Evolutionary conservation across 257 asterid genomes (phyloP), one percentile per base, ranked within the genome.

Genomic region (Plectranthus barbatus): DNA sequence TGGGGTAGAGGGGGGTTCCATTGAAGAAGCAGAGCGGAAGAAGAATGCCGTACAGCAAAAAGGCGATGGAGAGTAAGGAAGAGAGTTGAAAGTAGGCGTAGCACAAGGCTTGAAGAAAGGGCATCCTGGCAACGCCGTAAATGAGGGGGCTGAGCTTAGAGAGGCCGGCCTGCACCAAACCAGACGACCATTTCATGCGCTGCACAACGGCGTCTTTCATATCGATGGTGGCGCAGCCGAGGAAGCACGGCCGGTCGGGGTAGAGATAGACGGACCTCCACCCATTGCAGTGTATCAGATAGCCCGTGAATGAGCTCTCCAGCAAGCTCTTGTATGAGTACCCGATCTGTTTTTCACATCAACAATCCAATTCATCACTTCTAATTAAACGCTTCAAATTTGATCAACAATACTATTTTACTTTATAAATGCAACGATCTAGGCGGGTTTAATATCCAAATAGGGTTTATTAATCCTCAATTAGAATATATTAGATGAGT

Each of bases 171-270:
- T 82, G 89, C 20, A 82, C 81, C 54, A 82, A 60, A 10, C 86
- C 85, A 33, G 88, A 84, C 6, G 92, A 78, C 92, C 92, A 84
- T 20, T 81, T 84, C 83, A 81, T 84, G 40, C 79, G 88, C 47
- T 84, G 92, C 15, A 80, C 56, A 19, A 80, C 58, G n/a, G 87
- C 81, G 46, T 84, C 88, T 19, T 84, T 82, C 88, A 84, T 82
- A 74, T 84, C 86, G 44, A 81, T 67, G 14, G 92, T 75, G 37
- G 84, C 60, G 74, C 86, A 82, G 13, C 92, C 88, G 0, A 84
- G 81, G 66, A 84, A 84, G 23, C 84, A 76, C 3, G 88, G 86
- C 65, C 82, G 64, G 31, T 82, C 72, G 3, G 92, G 88, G 41
- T 84, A 82, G 56, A 79, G 82, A 62, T 77, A 84, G 0, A 77